Base-by-base conservation (phyloP, 2,329 filamentous ascomycete species). In the Colletotrichum filicis region DNA sequence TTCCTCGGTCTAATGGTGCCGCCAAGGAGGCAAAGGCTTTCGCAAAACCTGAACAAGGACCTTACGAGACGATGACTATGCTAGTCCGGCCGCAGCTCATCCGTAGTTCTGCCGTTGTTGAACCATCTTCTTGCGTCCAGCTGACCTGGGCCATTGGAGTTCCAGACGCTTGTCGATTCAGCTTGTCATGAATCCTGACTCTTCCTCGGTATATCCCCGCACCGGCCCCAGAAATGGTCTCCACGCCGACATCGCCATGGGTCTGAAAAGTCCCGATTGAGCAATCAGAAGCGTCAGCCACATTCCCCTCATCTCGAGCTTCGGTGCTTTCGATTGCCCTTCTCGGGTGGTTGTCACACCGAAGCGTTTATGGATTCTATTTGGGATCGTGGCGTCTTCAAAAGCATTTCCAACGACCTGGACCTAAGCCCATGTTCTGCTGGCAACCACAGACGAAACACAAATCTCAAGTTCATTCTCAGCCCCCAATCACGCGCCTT, bases 321-420 rank as follows among this genome's bases (percentile, higher is more conserved):
- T 28, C 19, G 28, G 64, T 62, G 64, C 32, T 30, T 68, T 68
- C 12, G 30, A 30, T 16, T 68, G 58, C 58, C 49, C 19, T 59
- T 68, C 30, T 64, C 66, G 65, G 69, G 58, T 12, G 35, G 26
- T 22, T 53, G 57, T 37, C 49, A 49, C 26, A 58, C 69, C 69
- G 52, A 71, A 55, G 69, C 64, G 69, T 68, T 53, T 71, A 71
- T 37, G 52, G 56, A 37, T 71, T 11, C 69, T 63, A 37, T 58
- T 63, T 71, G 52, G 19, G 58, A 68, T 53, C 58, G 52, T 53
- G 52, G 52, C 64, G 37, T 61, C 52, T 67, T 49, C 24, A 63
- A 53, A 55, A 12, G 35, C 55, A 22, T 55, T 12, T 64, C 11
- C 19, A 53, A 49, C 37, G 52, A 59, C 37, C 42, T 68, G 58